These are phyloP conservation scores for Euryodendron excelsum DNA, from an alignment of 148 eudicot species.

Conservation along the genomic window DNA sequence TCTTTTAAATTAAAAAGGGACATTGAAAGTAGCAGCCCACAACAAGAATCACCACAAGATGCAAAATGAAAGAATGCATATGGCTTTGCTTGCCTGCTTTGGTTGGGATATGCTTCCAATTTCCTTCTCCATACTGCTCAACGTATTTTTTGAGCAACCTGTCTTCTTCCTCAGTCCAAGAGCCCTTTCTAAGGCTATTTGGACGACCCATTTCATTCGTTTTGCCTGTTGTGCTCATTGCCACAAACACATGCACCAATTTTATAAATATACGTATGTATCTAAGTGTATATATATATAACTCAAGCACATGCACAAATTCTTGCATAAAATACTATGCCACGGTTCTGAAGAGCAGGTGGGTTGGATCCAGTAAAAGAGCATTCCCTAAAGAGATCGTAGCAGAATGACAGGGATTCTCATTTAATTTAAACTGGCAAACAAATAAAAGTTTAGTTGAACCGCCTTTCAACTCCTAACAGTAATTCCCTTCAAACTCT, in stretches of 20 bases:
- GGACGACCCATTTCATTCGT: not conserved
- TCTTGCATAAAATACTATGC: too few species aligned
- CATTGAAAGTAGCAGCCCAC: not conserved
- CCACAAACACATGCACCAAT: not conserved
- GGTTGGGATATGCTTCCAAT: slow-evolving; percentile 7
- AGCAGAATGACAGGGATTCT: not conserved
- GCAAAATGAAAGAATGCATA: not conserved
- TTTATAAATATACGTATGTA: too few species aligned
- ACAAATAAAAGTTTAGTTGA: not conserved
- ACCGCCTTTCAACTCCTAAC: not conserved
- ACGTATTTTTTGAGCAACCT: slow-evolving; percentile 5
- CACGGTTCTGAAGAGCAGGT: too few species aligned
- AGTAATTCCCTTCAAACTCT: not conserved
- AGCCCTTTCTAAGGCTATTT: not conserved
- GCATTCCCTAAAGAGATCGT: too few species aligned
- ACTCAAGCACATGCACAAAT: too few species aligned
- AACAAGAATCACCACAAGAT: too few species aligned
- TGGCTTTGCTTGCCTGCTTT: slow-evolving; percentile 3
- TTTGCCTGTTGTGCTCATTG: not conserved
- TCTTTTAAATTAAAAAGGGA: not conserved
- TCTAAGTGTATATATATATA: too few species aligned
- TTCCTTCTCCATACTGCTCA: slow-evolving; percentile 6
- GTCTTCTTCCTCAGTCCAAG: slow-evolving; percentile 11
- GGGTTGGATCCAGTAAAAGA: too few species aligned
- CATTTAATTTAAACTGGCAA: not conserved